Conservation (phyloP, 805 yeast genomes). For the Danielozyma ontarioensis region DNA sequence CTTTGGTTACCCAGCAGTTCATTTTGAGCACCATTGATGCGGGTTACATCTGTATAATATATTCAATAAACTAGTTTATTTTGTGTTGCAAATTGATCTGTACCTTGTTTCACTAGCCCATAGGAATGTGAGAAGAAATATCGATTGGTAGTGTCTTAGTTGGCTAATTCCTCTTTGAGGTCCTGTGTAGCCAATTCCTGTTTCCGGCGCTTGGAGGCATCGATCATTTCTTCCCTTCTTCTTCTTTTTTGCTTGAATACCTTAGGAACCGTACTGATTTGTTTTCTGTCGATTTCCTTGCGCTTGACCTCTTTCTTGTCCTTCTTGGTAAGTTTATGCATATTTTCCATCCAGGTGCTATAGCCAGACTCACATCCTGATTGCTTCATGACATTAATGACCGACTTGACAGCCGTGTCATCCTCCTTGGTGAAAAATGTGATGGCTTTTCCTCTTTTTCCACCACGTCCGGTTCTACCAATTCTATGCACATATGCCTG, state of each 20-base stretch:
- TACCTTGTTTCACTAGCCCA: too few relatives aligned
- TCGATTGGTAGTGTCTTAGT: too few relatives aligned
- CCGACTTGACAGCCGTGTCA: conserved; percentile 64
- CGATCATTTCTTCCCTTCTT: conserved; percentile 65
- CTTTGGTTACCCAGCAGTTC: conserved; percentile 73
- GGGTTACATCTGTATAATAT: too few relatives aligned
- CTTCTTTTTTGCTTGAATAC: conserved; percentile 59
- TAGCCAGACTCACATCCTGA: conserved; percentile 65
- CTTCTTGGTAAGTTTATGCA: conserved; percentile 58
- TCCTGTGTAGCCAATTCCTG: conserved; percentile 3
- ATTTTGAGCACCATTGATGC: not conserved
- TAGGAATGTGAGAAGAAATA: too few relatives aligned
- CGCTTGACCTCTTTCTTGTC: conserved; percentile 59
- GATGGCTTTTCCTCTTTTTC: conserved; percentile 78
- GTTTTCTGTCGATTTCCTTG: conserved; percentile 57
- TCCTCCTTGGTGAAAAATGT: conserved; percentile 95
- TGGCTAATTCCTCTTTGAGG: not conserved
- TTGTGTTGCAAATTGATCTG: too few relatives aligned
- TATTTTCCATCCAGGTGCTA: conserved; percentile 75
- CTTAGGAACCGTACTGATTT: conserved; percentile 81
- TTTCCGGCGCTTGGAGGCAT: conserved; percentile 65
- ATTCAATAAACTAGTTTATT: conserved; percentile 4
- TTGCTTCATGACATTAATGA: conserved; percentile 92
- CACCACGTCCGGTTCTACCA: conserved; percentile 98
- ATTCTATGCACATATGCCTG: conserved; percentile 96